These are phyloP conservation scores for Mimosa pudica DNA, from an alignment of 306 rosid species.

Conservation along the genomic window DNA sequence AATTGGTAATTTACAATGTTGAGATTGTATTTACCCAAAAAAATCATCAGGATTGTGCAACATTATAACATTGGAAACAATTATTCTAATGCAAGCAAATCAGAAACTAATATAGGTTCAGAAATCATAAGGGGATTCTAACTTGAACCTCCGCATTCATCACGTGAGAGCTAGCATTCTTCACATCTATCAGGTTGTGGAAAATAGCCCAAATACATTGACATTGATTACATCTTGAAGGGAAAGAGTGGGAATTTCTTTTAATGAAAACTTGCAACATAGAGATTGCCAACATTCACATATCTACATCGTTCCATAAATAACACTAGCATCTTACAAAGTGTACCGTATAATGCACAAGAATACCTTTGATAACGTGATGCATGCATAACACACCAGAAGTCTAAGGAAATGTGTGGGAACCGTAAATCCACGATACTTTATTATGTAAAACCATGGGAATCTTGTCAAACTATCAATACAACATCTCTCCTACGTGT, in stretches of 20 bases:
- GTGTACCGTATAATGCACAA: neutral
- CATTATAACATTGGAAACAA: neutral
- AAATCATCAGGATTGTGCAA: neutral
- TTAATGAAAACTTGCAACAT: neutral
- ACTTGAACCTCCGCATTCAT: neutral
- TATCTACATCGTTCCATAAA: neutral
- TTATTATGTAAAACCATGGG: neutral
- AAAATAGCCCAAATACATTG: neutral
- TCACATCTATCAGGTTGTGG: neutral
- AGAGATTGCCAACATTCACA: neutral
- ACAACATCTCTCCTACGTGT: conserved; percentile 6
- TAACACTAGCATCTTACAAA: neutral
- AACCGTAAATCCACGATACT: neutral
- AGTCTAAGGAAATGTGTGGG: neutral
- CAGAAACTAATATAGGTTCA: conserved; percentile 14
- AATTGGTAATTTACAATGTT: no score
- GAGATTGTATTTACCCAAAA: neutral
- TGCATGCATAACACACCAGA: neutral
- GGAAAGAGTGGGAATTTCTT: neutral
- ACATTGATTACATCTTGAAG: neutral
- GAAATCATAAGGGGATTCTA: neutral
- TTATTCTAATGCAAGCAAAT: neutral
- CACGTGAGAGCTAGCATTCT: neutral
- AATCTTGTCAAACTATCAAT: neutral
- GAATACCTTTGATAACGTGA: no score